Percentiles rank a stretch among this genome's conserved stretches.
These are phyloP conservation scores for Penicillium sp. DNA, from an alignment of 2,329 filamentous ascomycete genomes.

Conservation along the genomic window DNA sequence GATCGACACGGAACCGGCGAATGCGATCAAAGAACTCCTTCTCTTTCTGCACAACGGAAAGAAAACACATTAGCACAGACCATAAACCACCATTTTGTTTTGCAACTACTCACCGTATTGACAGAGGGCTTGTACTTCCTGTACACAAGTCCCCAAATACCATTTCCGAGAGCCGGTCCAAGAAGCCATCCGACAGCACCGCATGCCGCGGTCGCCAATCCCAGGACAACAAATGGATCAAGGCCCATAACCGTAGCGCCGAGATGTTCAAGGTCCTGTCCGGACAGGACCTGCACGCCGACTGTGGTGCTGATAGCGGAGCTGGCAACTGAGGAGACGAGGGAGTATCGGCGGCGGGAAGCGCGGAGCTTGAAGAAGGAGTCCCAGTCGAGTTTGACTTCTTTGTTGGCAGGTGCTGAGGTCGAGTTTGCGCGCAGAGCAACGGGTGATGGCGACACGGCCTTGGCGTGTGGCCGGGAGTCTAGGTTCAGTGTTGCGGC, in stretches of 20 bases:
- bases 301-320: slow-evolving; percentile 61
- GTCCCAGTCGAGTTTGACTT: slow-evolving; percentile 73
- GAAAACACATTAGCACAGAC: not conserved
- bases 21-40: slow-evolving; percentile 89
- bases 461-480: slow-evolving; percentile 11
- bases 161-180: slow-evolving; percentile 78
- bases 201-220: slow-evolving; percentile 73
- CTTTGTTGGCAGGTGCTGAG: slow-evolving; percentile 32
- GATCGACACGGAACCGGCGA: slow-evolving; percentile 89
- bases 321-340: slow-evolving; percentile 70
- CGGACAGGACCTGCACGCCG: slow-evolving; percentile 59
- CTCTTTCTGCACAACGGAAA: slow-evolving; percentile 66
- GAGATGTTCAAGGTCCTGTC: slow-evolving; percentile 65
- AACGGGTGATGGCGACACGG: slow-evolving; percentile 10
- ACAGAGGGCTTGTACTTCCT: slow-evolving; percentile 70
- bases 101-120: slow-evolving; percentile 55
- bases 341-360: slow-evolving; percentile 78
- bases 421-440: slow-evolving; percentile 32
- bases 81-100: not conserved
- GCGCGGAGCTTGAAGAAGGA: slow-evolving; percentile 88
- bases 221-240: slow-evolving; percentile 84
- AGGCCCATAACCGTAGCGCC: slow-evolving; percentile 72
- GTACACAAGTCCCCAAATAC: slow-evolving; percentile 75
- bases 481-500: slow-evolving; percentile 17
- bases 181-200: slow-evolving; percentile 83